A percentile compares a stretch with the other conserved stretches of the same genome.
phyloP scores from a whole-genome alignment of 495 filamentous ascomycete genomes.

The Cercophora scortea region DNA sequence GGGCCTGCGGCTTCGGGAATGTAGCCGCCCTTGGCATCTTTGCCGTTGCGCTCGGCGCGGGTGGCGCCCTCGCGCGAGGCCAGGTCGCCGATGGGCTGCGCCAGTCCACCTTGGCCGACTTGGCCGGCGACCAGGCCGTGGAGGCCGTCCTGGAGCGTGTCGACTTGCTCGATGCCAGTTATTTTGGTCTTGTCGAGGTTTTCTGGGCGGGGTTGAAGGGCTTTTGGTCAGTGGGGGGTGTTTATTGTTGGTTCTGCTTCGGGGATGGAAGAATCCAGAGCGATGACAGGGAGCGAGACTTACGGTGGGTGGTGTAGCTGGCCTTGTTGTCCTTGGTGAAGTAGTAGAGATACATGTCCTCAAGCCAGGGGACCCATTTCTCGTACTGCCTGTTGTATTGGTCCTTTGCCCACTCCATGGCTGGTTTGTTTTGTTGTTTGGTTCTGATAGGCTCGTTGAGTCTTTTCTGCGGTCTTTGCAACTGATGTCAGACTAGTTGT shows the following conservation, averaged over 20 bases:
- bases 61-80: conserved; percentile 57
- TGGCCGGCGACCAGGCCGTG: conserved; percentile 51
- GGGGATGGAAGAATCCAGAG: neutral
- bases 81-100: conserved; percentile 51
- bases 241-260: neutral
- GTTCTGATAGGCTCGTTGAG: no score
- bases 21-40: conserved; percentile 50
- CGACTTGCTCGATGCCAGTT: conserved; percentile 52
- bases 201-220: conserved; percentile 32
- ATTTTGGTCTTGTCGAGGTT: conserved; percentile 57
- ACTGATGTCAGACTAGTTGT: no score
- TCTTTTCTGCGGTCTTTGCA: no score
- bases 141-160: conserved; percentile 56
- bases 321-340: conserved; percentile 70
- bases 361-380: conserved; percentile 67
- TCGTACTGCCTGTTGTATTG: conserved; percentile 61
- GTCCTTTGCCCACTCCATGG: conserved; percentile 47
- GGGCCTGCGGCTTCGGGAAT: conserved; percentile 7
- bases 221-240: neutral
- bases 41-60: conserved; percentile 53
- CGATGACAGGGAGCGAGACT: conserved; percentile 27
- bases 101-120: conserved; percentile 55
- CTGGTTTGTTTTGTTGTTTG: neutral
- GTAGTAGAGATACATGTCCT: conserved; percentile 60
- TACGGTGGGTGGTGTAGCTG: conserved; percentile 47